Base-by-base conservation (phyloP, 768 basidiomycete species). In the Amanita molliuscula region DNA sequence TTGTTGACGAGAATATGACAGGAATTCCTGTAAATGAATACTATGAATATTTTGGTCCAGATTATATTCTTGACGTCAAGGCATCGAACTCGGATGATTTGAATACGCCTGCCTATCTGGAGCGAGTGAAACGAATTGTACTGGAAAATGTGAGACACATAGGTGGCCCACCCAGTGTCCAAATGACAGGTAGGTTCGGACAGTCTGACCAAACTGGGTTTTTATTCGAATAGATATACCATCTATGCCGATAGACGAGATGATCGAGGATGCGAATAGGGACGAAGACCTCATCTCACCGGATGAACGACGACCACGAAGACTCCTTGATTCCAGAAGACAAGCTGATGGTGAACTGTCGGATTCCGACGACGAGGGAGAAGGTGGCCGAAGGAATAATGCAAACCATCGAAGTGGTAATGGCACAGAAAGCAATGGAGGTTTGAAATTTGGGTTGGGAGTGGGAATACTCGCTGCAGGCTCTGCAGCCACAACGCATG, bases 11-110 rank as follows among this genome's bases (percentile, higher is more conserved):
- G 16, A 36, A 16, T 23, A 35, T 37, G 29, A 7, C 36, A 94
- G 95, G 90, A 61, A 95, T 99, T 48, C 96, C 96, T 2, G 85
- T 94, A 55, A 99, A 98, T 60, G 96, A 99, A 67, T 99, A 98
- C 68, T 98, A 94, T 61, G 95, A 98, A 62, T 98, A 98, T 66
- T 98, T 97, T 64, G 96, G 96, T 0, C 96, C 96, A 2, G 91
- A 95, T 59, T 97, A 98, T 60, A 81, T 93, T 62, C 77, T 99
- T 28, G 91, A 99, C 62, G 96, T 99, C 25, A 89, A 85, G 59
- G 71, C 91, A 10, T 93, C 90, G 10, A 99, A 98, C 62, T 87
- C 91, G 53, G 93, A 96, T 56, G 95, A 99, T 61, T 70, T 95
- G 69, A 99, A 99, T 61, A 88, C 89, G 3, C 80, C 79, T 4